Evolutionary conservation across 2,329 filamentous ascomycete genomes (phyloP).

Genomic region (Penicillium janthinellum): DNA sequence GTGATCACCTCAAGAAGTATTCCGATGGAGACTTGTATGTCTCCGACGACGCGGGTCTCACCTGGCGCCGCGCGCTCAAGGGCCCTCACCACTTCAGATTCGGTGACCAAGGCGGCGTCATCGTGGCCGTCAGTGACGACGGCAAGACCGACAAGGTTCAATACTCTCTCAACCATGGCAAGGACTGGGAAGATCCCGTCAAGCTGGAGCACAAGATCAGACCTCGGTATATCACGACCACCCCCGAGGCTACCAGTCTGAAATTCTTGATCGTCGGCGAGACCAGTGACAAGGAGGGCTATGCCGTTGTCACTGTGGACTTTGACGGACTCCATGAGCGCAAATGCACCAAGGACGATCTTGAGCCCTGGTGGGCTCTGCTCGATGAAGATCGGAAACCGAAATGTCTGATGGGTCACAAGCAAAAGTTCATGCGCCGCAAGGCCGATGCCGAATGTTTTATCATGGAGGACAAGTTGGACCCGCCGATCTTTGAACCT

Average conservation of each 20-base stretch:
- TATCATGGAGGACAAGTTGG: conserved; percentile 77
- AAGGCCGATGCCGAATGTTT: conserved; percentile 91
- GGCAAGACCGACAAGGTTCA: conserved; percentile 61
- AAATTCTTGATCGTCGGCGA: conserved; percentile 80
- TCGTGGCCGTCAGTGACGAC: conserved; percentile 77
- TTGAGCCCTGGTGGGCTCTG: conserved; percentile 87
- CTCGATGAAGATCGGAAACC: conserved; percentile 77
- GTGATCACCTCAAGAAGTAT: conserved; percentile 70
- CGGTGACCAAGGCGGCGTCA: conserved; percentile 85
- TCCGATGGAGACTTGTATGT: conserved; percentile 78
- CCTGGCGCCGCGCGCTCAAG: conserved; percentile 72
- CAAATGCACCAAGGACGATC: conserved; percentile 70
- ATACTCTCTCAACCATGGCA: conserved; percentile 89
- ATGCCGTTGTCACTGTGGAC: conserved; percentile 72
- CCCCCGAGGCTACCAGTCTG: conserved; percentile 86
- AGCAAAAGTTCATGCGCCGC: conserved; percentile 79
- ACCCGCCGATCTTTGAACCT: conserved; percentile 66
- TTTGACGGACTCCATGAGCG: conserved; percentile 79
- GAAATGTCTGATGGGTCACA: conserved; percentile 94
- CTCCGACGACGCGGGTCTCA: conserved; percentile 86
- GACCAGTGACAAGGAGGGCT: conserved; percentile 55
- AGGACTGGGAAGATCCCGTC: conserved; percentile 71
- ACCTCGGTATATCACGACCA: conserved; percentile 78
- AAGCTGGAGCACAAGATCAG: conserved; percentile 70
- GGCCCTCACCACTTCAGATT: conserved; percentile 96